Percentiles rank a stretch among this genome's conserved stretches.
phyloP scores from a whole-genome alignment of 768 basidiomycete species.

The Mycena haematopus region DNA sequence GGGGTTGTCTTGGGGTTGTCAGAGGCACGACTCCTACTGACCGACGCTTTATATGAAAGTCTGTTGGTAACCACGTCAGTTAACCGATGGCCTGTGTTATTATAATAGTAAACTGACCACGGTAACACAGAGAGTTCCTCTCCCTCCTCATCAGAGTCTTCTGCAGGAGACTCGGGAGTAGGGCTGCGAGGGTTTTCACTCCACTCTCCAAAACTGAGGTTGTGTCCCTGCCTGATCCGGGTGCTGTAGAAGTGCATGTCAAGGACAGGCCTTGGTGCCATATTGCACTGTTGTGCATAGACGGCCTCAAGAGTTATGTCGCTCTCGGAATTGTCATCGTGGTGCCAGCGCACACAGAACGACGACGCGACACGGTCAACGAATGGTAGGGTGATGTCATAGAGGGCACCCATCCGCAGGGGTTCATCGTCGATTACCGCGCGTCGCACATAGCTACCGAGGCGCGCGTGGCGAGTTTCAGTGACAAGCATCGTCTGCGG shows the following conservation, averaged over 20 bases:
- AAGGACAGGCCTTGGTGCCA: not conserved
- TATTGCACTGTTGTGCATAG: not conserved
- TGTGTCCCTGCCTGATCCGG: not conserved
- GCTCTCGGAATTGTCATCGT: not conserved
- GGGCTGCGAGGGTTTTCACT: too few relatives aligned
- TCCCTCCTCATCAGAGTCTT: too few relatives aligned
- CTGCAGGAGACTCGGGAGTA: too few relatives aligned
- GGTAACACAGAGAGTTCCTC: too few relatives aligned
- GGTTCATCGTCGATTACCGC: not conserved
- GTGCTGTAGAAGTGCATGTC: not conserved
- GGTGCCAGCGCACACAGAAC: not conserved
- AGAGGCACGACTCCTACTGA: too few relatives aligned
- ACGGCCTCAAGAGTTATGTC: not conserved
- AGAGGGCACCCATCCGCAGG: slow-evolving; percentile 1
- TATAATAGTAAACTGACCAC: too few relatives aligned
- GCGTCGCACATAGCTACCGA: too few relatives aligned
- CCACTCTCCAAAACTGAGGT: too few relatives aligned
- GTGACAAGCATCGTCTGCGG: not conserved
- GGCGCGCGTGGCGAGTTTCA: not conserved
- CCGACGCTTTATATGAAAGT: too few relatives aligned
- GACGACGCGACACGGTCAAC: not conserved
- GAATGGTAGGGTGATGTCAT: not conserved
- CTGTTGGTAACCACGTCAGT: too few relatives aligned
- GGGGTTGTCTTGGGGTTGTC: too few relatives aligned
- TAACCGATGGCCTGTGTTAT: too few relatives aligned